Base-by-base conservation (phyloP, 148 eudicot species). In the Rhododendron molle region DNA sequence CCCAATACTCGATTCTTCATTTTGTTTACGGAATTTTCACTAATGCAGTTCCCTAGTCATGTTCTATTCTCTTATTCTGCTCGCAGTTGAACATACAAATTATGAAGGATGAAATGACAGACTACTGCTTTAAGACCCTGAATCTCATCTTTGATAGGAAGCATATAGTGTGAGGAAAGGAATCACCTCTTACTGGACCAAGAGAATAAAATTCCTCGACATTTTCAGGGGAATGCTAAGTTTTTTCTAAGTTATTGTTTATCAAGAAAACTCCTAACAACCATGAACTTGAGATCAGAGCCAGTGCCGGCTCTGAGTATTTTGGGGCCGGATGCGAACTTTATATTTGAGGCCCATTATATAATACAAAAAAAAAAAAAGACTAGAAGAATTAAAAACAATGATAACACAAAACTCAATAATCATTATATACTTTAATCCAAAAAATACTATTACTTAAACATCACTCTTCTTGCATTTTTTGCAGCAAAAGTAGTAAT, bases 241-340 rank as follows among this genome's bases (percentile, higher is more conserved):
- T n/a, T 71, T 71, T 30, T 5, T 30, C 2, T 18, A 21, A 20
- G 21, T 58, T 5, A 15, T 20, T 76, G 77, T 74, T 50, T 38
- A 40, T 74, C 21, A 67, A 82, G 76, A 32, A 80, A 47, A 40
- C 26, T 74, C 40, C 40, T 71, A 71, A 71, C 15, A 71, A 71
- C 13, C 43, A 80, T 52, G 58, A 80, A 80, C 43, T 80, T 80
- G 82, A 80, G 65, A 80, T 16, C 76, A 80, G 34, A n/a, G n/a
- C n/a, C n/a, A n/a, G n/a, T n/a, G n/a, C n/a, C n/a, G n/a, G n/a
- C n/a, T n/a, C n/a, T n/a, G n/a, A n/a, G n/a, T n/a, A n/a, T n/a
- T n/a, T n/a, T n/a, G n/a, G n/a, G n/a, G n/a, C n/a, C n/a, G n/a
- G n/a, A n/a, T n/a, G n/a, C n/a, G n/a, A n/a, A n/a, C n/a, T n/a